Evolutionary conservation across 345 rosid genomes (phyloP).

Genomic region (Citrus sinensis): DVS_A1.0 CM039169.1:4363501-4364000

Average conservation of each 20-base stretch:
- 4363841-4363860: neutral
- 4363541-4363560: neutral
- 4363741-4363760: neutral
- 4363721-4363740: neutral
- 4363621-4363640: neutral
- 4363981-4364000: neutral
- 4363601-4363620: neutral
- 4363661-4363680: neutral
- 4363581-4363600: neutral
- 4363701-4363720: neutral
- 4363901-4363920: neutral
- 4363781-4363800: neutral
- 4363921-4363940: neutral
- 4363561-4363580: neutral
- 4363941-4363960: neutral
- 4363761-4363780: neutral
- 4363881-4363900: neutral
- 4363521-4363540: neutral
- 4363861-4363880: neutral
- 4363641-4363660: neutral
- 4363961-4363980: neutral
- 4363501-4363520: neutral
- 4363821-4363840: neutral
- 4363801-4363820: neutral
- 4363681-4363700: neutral